Percentiles rank a stretch among this genome's conserved stretches.
phyloP scores from a whole-genome alignment of 2,329 filamentous ascomycete species.

The Hawksworthiomyces lignivorus region DNA sequence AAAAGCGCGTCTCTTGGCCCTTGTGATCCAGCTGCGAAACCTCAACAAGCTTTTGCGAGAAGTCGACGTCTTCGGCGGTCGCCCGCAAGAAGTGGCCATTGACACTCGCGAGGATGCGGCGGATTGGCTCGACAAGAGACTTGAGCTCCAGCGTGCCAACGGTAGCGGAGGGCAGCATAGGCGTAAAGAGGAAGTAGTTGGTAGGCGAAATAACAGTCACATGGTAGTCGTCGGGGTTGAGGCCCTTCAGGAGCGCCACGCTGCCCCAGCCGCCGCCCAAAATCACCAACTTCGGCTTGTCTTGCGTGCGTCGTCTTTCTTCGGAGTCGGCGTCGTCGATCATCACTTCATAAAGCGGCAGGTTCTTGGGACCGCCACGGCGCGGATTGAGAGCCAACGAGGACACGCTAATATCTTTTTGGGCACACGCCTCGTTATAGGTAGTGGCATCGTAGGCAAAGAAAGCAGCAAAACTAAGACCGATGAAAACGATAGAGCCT shows the following conservation, averaged over 20 bases:
- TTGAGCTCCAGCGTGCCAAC: conserved; percentile 89
- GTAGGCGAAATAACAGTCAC: conserved; percentile 90
- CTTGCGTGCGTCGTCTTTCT: conserved; percentile 61
- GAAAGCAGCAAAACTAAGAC: conserved; percentile 67
- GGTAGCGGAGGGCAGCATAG: conserved; percentile 94
- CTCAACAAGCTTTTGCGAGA: conserved; percentile 85
- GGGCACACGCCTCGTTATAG: conserved; percentile 64
- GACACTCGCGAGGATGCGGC: conserved; percentile 70
- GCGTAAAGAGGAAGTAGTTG: conserved; percentile 97
- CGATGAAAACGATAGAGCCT: conserved; percentile 64
- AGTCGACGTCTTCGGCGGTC: conserved; percentile 80
- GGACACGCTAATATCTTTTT: conserved; percentile 73
- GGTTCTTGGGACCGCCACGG: conserved; percentile 84
- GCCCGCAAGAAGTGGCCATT: conserved; percentile 87
- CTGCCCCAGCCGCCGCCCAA: conserved; percentile 93
- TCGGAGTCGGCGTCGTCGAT: conserved; percentile 89
- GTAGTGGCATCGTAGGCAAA: conserved; percentile 92
- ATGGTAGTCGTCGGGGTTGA: conserved; percentile 89
- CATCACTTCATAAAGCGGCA: conserved; percentile 80
- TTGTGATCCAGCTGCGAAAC: conserved; percentile 63
- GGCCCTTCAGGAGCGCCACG: conserved; percentile 80
- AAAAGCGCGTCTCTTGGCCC: conserved; percentile 75
- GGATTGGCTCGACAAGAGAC: conserved; percentile 86
- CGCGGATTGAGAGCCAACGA: conserved; percentile 73
- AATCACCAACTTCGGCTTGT: conserved; percentile 89